Percentiles rank a stretch among this genome's conserved stretches.
These are phyloP conservation scores for Orychophragmus violaceus DNA, from an alignment of 345 rosid species.

Conservation along the genomic window DNA sequence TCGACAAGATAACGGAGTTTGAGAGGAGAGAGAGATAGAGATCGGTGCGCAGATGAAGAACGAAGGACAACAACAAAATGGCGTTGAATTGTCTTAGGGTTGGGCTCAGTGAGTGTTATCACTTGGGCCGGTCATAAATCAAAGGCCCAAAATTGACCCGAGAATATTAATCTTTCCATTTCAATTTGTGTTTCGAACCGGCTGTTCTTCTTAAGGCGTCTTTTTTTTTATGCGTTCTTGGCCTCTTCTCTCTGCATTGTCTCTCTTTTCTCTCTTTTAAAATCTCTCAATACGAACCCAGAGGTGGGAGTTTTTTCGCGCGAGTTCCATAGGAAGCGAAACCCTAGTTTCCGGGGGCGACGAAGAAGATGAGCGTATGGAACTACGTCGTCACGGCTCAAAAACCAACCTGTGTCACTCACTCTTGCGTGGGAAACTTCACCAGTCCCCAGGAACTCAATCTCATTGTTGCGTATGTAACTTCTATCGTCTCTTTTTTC, in stretches of 20 bases:
- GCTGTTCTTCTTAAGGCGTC: neutral
- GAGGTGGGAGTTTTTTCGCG: neutral
- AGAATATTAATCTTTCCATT: neutral
- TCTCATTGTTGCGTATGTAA: slow-evolving; percentile 76
- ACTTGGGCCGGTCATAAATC: neutral
- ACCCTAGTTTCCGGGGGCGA: neutral
- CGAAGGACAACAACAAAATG: neutral
- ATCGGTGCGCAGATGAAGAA: slow-evolving; percentile 1
- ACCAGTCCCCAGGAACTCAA: slow-evolving; percentile 87
- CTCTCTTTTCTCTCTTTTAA: neutral
- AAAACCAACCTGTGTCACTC: slow-evolving; percentile 73
- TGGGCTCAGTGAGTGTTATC: neutral
- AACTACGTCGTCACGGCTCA: slow-evolving; percentile 53
- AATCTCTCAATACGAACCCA: neutral
- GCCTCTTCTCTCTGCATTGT: neutral
- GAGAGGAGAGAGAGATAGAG: neutral
- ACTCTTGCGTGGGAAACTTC: slow-evolving; percentile 96
- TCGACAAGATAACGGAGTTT: slow-evolving; percentile 3
- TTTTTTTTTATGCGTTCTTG: neutral
- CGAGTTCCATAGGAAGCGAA: neutral
- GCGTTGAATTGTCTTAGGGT: slow-evolving; percentile 1
- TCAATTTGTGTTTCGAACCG: slow-evolving; percentile 9
- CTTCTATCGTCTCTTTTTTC: neutral
- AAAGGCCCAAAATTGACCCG: neutral
- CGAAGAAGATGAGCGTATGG: slow-evolving; percentile 34